phyloP scores from a whole-genome alignment of 2,329 filamentous ascomycete genomes.

The Berkeleyomyces rouxiae region DNA sequence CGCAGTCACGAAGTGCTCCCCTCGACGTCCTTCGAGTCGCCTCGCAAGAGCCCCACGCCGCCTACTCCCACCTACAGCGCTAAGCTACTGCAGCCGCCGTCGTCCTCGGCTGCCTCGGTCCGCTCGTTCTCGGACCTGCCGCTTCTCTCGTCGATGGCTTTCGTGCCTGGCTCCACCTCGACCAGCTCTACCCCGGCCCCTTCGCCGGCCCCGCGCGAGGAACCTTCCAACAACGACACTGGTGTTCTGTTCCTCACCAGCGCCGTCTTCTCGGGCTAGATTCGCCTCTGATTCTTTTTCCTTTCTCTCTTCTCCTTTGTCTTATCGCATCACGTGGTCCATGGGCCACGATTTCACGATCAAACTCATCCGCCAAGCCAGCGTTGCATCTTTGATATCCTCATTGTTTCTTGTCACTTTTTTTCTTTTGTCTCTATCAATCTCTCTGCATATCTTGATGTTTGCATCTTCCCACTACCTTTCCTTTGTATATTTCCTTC shows the following conservation, averaged over 20 bases:
- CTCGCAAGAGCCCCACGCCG: slow-evolving; percentile 6
- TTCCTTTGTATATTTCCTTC: slow-evolving; percentile 6
- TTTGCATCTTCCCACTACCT: background rate
- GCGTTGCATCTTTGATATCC: background rate
- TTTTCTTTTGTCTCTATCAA: background rate
- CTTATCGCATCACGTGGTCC: background rate
- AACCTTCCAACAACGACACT: slow-evolving; percentile 18
- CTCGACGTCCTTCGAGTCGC: slow-evolving; percentile 17
- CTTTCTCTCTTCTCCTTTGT: slow-evolving; percentile 10
- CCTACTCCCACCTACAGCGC: slow-evolving; percentile 9
- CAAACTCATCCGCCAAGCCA: background rate
- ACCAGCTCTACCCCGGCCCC: slow-evolving; percentile 8
- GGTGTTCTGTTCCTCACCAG: slow-evolving; percentile 30
- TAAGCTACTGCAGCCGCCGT: slow-evolving; percentile 17
- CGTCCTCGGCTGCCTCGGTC: background rate
- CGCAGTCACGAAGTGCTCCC: slow-evolving; percentile 35
- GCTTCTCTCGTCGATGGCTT: background rate
- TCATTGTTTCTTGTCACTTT: slow-evolving; percentile 1
- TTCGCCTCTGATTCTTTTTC: background rate
- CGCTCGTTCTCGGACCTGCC: background rate
- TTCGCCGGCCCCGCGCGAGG: slow-evolving; percentile 15
- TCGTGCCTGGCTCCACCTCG: background rate
- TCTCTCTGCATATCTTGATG: background rate
- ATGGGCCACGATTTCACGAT: background rate
- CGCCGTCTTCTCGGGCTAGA: slow-evolving; percentile 31